phyloP scores from a whole-genome alignment of 495 filamentous ascomycete genomes.

The Xylaria telfairii region DNA sequence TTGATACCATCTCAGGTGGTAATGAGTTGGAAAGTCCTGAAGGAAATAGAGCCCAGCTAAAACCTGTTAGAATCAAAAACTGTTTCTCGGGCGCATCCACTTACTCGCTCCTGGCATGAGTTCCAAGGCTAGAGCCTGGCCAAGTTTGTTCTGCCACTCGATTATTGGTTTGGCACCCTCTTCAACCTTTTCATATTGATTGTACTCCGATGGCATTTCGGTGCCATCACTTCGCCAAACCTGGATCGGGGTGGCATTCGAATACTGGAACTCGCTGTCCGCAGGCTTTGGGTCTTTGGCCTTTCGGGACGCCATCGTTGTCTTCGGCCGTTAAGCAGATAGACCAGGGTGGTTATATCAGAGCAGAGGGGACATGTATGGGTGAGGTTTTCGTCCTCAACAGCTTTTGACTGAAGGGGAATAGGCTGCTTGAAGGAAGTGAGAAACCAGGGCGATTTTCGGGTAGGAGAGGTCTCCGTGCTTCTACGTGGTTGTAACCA shows the following conservation, averaged over 20 bases:
- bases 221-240: conserved; percentile 26
- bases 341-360: not conserved
- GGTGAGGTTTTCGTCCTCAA: not conserved
- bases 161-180: conserved; percentile 20
- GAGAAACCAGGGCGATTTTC: not conserved
- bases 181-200: conserved; percentile 26
- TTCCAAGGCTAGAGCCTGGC: conserved; percentile 23
- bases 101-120: conserved; percentile 23
- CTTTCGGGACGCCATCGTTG: conserved; percentile 21
- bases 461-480: not conserved
- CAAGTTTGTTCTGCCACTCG: conserved; percentile 29
- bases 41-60: conserved; percentile 22
- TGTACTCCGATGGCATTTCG: conserved; percentile 26
- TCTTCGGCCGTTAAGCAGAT: not conserved
- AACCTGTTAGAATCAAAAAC: conserved; percentile 11
- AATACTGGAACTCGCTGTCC: conserved; percentile 13
- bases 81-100: not conserved
- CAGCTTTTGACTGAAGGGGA: not conserved
- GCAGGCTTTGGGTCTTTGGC: conserved; percentile 13
- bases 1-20: conserved; percentile 29
- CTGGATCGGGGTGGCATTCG: conserved; percentile 16
- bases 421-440: not conserved
- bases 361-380: not conserved
- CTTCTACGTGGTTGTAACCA: not conserved
- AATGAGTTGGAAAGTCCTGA: conserved; percentile 19